phyloP scores from a whole-genome alignment of 1,284 basidiomycete species.

The Coriolopsis trogii region DNA sequence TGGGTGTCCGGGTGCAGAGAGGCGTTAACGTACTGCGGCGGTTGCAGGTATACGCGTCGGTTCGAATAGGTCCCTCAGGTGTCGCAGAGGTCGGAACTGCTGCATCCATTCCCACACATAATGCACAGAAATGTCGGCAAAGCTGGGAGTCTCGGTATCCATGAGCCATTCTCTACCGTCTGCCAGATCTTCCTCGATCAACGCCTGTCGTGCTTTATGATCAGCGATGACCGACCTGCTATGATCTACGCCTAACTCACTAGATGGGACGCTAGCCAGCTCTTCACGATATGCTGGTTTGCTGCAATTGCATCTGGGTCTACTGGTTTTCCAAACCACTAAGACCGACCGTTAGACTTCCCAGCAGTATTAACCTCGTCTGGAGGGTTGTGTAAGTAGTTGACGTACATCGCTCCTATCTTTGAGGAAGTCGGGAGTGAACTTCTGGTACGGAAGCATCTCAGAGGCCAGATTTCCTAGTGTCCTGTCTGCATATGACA shows the following conservation, averaged over 20 bases:
- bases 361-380: neutral
- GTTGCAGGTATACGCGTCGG: conserved; percentile 42
- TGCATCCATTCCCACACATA: conserved; percentile 50
- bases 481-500: conserved; percentile 45
- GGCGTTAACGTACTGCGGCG: conserved; percentile 39
- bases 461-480: conserved; percentile 43
- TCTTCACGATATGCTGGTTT: conserved; percentile 36
- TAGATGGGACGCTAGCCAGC: conserved; percentile 42
- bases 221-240: neutral
- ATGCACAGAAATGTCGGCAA: conserved; percentile 55
- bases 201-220: conserved; percentile 34
- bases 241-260: no score
- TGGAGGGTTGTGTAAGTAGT: no score
- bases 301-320: conserved; percentile 39
- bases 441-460: conserved; percentile 49
- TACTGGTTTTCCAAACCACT: conserved; percentile 37
- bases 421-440: conserved; percentile 51
- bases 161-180: conserved; percentile 64
- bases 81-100: conserved; percentile 31
- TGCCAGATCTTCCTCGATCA: conserved; percentile 54
- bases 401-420: conserved; percentile 47
- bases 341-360: neutral
- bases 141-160: conserved; percentile 51
- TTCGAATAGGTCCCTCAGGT: conserved; percentile 42
- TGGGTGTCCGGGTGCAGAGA: neutral